phyloP scores from a whole-genome alignment of 305 asterid species.

The Coffea humblotiana region DNA sequence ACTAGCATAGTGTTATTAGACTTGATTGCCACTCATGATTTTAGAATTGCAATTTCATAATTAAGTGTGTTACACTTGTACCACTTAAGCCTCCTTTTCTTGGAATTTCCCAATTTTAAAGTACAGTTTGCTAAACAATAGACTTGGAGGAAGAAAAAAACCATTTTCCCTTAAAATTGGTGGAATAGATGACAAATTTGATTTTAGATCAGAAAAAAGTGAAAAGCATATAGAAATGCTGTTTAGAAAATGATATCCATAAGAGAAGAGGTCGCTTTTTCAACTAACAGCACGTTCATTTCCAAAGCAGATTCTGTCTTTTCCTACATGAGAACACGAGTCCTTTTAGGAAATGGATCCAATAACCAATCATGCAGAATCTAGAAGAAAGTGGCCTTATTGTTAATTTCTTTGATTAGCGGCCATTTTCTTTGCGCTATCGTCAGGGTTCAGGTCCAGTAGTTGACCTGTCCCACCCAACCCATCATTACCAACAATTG shows the following conservation, averaged over 20 bases:
- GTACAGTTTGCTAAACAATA: not conserved
- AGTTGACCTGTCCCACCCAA: conserved; percentile 18
- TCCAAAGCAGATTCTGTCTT: not conserved
- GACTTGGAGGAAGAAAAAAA: not conserved
- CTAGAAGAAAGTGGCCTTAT: not conserved
- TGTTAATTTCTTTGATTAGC: not conserved
- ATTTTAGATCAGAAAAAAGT: too few species aligned
- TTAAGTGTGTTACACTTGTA: too few species aligned
- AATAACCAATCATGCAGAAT: not conserved
- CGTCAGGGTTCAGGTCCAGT: not conserved
- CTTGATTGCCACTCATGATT: too few species aligned
- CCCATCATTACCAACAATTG: not conserved
- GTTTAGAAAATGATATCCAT: too few species aligned
- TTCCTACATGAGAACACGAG: too few species aligned
- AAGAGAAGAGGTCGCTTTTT: too few species aligned
- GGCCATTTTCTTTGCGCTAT: not conserved
- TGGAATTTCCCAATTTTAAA: not conserved
- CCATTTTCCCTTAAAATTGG: too few species aligned
- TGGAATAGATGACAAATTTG: not conserved
- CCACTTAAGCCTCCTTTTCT: not conserved
- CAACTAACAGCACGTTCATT: not conserved
- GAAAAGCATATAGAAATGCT: too few species aligned
- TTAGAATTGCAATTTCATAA: too few species aligned
- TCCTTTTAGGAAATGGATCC: not conserved
- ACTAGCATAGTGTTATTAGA: too few species aligned